These are phyloP conservation scores for Vanderwaltozyma verrucispora DNA, from an alignment of 805 yeast genomes.

Conservation along the genomic window DNA sequence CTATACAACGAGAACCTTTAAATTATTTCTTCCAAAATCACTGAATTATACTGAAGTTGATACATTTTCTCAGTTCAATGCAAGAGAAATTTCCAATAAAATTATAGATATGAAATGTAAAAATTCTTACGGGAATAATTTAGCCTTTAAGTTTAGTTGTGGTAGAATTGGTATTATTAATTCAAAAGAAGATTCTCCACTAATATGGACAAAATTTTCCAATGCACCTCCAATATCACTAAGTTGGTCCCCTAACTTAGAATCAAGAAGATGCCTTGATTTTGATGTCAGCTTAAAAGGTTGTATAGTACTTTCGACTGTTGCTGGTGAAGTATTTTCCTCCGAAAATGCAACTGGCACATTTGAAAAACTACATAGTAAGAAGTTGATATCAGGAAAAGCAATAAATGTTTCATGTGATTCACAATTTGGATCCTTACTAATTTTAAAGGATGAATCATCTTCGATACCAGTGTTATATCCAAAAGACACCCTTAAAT, in stretches of 20 bases:
- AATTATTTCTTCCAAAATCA: constrained; percentile 27
- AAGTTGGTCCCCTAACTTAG: constrained; percentile 52
- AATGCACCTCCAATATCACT: constrained; percentile 36
- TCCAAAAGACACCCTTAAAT: constrained; percentile 35
- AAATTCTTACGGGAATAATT: constrained; percentile 30
- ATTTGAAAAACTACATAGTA: constrained; percentile 20
- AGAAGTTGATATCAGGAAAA: constrained; percentile 29
- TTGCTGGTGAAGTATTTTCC: constrained; percentile 56
- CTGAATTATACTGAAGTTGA: constrained; percentile 18
- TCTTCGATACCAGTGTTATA: constrained; percentile 48
- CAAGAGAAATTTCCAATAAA: constrained; percentile 20
- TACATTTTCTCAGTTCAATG: constrained; percentile 29
- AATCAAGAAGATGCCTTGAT: constrained; percentile 41
- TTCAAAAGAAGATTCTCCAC: constrained; percentile 11
- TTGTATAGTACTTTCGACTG: constrained; percentile 54
- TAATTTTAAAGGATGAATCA: constrained; percentile 53
- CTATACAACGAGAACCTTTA: constrained; percentile 46
- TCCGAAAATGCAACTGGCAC: constrained; percentile 3
- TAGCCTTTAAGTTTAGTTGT: constrained; percentile 43
- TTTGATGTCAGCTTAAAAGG: constrained; percentile 63
- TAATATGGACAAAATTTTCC: constrained; percentile 29
- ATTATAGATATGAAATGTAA: constrained; percentile 25
- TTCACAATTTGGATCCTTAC: constrained; percentile 52
- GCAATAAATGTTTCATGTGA: constrained; percentile 51
- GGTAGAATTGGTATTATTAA: constrained; percentile 43